phyloP scores from a whole-genome alignment of 495 filamentous ascomycete species.

The Aspergillus homomorphus region DNA sequence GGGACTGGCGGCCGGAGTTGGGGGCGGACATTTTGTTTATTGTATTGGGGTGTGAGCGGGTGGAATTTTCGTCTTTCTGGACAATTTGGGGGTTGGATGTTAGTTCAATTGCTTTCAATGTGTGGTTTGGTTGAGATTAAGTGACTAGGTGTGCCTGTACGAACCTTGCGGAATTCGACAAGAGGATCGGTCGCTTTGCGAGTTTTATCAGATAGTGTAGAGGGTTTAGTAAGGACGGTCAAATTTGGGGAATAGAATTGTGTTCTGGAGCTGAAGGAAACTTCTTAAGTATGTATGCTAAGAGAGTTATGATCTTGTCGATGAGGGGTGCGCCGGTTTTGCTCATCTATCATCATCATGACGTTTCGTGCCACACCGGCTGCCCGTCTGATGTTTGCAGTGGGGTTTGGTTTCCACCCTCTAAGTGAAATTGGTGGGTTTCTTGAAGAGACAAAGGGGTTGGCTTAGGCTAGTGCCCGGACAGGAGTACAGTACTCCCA shows the following conservation, averaged over 20 bases:
- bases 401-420: slow-evolving; percentile 1
- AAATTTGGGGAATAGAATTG: background rate
- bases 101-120: too few relatives aligned
- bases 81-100: background rate
- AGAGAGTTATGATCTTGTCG: too few relatives aligned
- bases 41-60: slow-evolving; percentile 1
- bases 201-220: too few relatives aligned
- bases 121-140: slow-evolving; percentile 1
- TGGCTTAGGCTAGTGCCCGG: background rate
- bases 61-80: background rate
- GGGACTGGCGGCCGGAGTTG: slow-evolving; percentile 73
- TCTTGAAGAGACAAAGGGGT: background rate
- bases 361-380: slow-evolving; percentile 10
- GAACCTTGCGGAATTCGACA: too few relatives aligned
- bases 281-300: background rate
- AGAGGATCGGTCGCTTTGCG: too few relatives aligned
- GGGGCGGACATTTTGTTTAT: slow-evolving; percentile 34
- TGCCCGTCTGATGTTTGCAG: background rate
- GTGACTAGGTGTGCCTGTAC: slow-evolving; percentile 6
- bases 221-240: too few relatives aligned
- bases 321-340: too few relatives aligned
- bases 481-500: background rate
- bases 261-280: background rate
- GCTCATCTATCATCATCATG: slow-evolving; percentile 11
- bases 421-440: background rate